Percentiles rank a stretch among this genome's conserved stretches.
Evolutionary conservation across 2,329 filamentous ascomycete species (phyloP).

Genomic region (Claviceps spartinae): DNA sequence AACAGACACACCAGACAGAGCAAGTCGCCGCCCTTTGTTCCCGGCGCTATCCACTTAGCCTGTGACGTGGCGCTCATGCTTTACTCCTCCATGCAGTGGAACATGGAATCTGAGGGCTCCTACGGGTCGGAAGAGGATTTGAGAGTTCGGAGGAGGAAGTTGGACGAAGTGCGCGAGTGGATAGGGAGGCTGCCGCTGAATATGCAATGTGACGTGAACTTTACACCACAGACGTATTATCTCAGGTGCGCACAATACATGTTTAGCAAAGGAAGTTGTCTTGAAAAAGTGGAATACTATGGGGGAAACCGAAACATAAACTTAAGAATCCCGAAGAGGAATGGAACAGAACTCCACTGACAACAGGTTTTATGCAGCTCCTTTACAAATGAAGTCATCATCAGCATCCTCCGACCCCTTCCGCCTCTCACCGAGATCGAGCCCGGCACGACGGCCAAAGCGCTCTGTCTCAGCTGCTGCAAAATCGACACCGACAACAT

Average conservation of each 20-base stretch:
- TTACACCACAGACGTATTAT: conserved; percentile 8
- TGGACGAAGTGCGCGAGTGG: conserved; percentile 4
- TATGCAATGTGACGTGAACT: conserved; percentile 8
- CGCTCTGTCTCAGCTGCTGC: conserved; percentile 6
- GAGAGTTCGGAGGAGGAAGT: not conserved
- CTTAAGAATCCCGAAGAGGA: too few species aligned
- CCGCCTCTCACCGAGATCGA: conserved; percentile 5
- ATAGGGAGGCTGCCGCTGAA: conserved; percentile 3
- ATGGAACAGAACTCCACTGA: not conserved
- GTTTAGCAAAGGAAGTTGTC: too few species aligned
- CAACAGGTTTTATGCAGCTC: not conserved
- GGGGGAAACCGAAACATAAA: too few species aligned
- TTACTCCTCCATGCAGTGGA: conserved; percentile 8
- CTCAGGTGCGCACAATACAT: conserved; percentile 4
- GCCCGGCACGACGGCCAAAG: conserved; percentile 3
- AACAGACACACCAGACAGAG: conserved; percentile 1
- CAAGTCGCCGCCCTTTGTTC: conserved; percentile 5
- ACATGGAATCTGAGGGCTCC: not conserved
- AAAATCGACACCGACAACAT: conserved; percentile 3
- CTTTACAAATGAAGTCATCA: conserved; percentile 7
- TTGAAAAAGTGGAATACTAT: too few species aligned
- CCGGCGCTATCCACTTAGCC: conserved; percentile 4
- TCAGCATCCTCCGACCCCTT: conserved; percentile 6
- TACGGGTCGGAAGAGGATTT: conserved; percentile 5
- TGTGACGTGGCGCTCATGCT: conserved; percentile 10